phyloP scores from a whole-genome alignment of 805 yeast species.

The Isabelozyma heimii region DNA sequence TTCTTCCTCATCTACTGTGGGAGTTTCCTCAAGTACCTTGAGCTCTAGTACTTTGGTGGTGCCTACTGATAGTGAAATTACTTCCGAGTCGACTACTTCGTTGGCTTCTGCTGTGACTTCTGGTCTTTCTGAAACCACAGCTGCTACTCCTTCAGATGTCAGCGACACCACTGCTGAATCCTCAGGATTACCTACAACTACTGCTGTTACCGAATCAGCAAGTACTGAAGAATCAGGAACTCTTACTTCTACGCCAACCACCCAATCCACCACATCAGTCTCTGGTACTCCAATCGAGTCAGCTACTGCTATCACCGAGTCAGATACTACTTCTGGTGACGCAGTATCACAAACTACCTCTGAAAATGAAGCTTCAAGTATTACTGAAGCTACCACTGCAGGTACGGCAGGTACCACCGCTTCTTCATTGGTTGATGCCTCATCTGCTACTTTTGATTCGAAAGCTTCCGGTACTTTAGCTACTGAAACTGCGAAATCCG shows the following conservation, averaged over 20 bases:
- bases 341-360: neutral
- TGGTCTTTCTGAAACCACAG: neutral
- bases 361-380: constrained; percentile 1
- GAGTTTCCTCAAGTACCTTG: neutral
- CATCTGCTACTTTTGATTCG: neutral
- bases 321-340: constrained; percentile 3
- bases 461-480: neutral
- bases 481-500: neutral
- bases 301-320: neutral
- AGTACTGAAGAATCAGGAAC: neutral
- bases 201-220: neutral
- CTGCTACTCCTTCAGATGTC: constrained; percentile 4
- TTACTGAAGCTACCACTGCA: too few species aligned
- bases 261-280: neutral
- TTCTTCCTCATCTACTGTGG: neutral
- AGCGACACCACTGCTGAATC: constrained; percentile 1
- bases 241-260: neutral
- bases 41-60: neutral
- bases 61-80: neutral
- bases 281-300: constrained; percentile 1
- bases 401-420: neutral
- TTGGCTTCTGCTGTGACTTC: constrained; percentile 1
- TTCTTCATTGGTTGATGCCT: neutral
- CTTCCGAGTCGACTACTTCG: constrained; percentile 4
- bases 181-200: neutral